Conservation (phyloP, 257 asterid species). For the Fraxinus excelsior region DNA sequence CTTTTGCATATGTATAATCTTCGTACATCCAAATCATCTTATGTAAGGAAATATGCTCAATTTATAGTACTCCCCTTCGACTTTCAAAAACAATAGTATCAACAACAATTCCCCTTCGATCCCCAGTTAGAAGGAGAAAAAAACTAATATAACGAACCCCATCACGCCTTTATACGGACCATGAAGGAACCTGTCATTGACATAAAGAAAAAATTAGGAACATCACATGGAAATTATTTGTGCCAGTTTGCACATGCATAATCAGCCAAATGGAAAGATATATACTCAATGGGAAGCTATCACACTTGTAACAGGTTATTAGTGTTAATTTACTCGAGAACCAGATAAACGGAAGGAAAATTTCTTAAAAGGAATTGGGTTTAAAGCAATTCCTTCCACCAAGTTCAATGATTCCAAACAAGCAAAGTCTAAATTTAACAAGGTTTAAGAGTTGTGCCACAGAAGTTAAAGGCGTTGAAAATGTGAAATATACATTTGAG, state of each 20-base stretch:
- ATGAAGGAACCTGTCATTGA: constrained; percentile 1
- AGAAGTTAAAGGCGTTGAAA: neutral
- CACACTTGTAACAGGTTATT: neutral
- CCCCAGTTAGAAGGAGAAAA: neutral
- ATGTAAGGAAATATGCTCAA: too few relatives aligned
- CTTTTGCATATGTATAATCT: neutral
- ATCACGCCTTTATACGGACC: constrained; percentile 9
- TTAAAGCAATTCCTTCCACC: neutral
- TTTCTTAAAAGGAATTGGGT: neutral
- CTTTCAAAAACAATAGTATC: neutral
- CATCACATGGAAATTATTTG: neutral
- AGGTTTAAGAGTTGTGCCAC: neutral
- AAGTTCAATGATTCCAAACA: neutral
- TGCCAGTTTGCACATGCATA: neutral
- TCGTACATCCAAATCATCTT: neutral
- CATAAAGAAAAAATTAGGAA: neutral
- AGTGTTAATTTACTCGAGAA: neutral
- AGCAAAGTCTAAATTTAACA: neutral
- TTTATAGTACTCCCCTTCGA: neutral
- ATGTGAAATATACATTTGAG: neutral
- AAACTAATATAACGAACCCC: neutral
- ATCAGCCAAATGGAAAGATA: neutral
- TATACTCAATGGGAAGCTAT: neutral
- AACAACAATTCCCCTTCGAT: neutral
- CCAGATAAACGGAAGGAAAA: neutral